Percentiles rank a stretch among this genome's conserved stretches.
These are phyloP conservation scores for Verticillium tricorpus DNA, from an alignment of 2,329 filamentous ascomycete species.

Conservation along the genomic window DNA sequence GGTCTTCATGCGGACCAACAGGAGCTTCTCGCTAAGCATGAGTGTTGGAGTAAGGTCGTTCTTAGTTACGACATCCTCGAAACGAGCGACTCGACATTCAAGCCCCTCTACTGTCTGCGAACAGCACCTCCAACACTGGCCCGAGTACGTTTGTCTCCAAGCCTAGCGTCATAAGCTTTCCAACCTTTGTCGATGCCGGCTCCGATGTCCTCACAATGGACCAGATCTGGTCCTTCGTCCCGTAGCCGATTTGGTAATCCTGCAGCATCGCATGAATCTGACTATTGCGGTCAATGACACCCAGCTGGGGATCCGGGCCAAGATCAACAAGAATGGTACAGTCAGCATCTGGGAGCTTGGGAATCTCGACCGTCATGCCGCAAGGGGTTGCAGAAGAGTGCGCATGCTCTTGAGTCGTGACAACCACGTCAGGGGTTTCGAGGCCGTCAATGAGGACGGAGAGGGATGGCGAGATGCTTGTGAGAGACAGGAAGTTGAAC, in stretches of 20 bases:
- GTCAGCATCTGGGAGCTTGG: not conserved
- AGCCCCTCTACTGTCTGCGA: slow-evolving; percentile 17
- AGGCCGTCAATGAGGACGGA: not conserved
- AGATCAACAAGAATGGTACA: not conserved
- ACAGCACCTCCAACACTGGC: slow-evolving; percentile 19
- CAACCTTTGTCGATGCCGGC: slow-evolving; percentile 14
- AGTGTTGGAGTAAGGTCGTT: too few relatives aligned
- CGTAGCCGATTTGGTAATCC: slow-evolving; percentile 22
- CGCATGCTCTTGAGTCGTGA: not conserved
- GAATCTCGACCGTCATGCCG: not conserved
- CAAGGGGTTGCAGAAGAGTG: not conserved
- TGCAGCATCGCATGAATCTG: slow-evolving; percentile 14
- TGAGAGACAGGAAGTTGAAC: not conserved
- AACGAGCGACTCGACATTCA: not conserved
- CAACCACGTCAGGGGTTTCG: not conserved
- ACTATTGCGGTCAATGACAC: slow-evolving; percentile 20
- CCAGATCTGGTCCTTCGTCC: slow-evolving; percentile 21
- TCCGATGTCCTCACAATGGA: slow-evolving; percentile 11
- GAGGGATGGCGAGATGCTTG: not conserved
- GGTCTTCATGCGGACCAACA: too few relatives aligned
- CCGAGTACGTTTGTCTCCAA: slow-evolving; percentile 18
- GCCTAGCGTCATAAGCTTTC: slow-evolving; percentile 17
- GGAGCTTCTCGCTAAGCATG: too few relatives aligned
- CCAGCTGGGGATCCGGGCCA: not conserved
- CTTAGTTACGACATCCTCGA: too few relatives aligned